A percentile compares a stretch with the other conserved stretches of the same genome.
phyloP scores from a whole-genome alignment of 2,329 filamentous ascomycete species.

The Ophiostoma piceae region DNA sequence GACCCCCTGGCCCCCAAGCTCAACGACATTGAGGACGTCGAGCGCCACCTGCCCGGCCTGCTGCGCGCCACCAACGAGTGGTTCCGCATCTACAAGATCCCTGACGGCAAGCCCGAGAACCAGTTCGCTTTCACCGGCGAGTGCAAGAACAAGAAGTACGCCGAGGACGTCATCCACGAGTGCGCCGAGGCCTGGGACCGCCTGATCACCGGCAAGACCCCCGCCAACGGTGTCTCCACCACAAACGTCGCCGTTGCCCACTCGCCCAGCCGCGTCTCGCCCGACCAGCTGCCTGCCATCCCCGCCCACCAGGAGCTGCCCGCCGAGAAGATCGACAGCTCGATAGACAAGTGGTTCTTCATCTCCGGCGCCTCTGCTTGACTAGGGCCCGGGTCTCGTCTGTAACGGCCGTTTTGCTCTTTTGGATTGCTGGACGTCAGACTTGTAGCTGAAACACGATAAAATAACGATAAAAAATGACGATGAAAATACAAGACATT shows the following conservation, averaged over 20 bases:
- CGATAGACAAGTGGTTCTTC: conserved; percentile 99
- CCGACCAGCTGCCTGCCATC: conserved; percentile 68
- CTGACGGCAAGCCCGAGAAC: conserved; percentile 99
- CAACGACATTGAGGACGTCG: conserved; percentile 97
- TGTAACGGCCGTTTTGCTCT: conserved; percentile 13
- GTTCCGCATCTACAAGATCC: conserved; percentile 99
- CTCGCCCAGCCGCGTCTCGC: conserved; percentile 66
- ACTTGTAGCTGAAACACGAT: conserved; percentile 9
- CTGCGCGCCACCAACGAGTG: conserved; percentile 98
- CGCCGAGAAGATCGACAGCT: conserved; percentile 86
- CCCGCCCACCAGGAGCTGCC: conserved; percentile 72
- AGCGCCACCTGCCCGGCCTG: conserved; percentile 94
- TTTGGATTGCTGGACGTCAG: background rate
- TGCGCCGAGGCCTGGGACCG: conserved; percentile 96
- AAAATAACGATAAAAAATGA: background rate
- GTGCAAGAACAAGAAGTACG: conserved; percentile 99
- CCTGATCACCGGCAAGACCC: conserved; percentile 84
- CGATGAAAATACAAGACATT: background rate
- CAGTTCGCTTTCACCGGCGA: conserved; percentile 99
- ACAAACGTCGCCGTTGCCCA: conserved; percentile 73
- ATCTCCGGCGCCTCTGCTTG: conserved; percentile 92
- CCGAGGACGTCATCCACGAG: conserved; percentile 90
- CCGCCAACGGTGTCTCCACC: conserved; percentile 72
- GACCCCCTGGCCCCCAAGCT: conserved; percentile 94
- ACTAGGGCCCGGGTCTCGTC: conserved; percentile 23